A percentile compares a stretch with the other conserved stretches of the same genome.
Conservation (phyloP, 106 monocot species). For the Apostasia ramifera region DNA sequence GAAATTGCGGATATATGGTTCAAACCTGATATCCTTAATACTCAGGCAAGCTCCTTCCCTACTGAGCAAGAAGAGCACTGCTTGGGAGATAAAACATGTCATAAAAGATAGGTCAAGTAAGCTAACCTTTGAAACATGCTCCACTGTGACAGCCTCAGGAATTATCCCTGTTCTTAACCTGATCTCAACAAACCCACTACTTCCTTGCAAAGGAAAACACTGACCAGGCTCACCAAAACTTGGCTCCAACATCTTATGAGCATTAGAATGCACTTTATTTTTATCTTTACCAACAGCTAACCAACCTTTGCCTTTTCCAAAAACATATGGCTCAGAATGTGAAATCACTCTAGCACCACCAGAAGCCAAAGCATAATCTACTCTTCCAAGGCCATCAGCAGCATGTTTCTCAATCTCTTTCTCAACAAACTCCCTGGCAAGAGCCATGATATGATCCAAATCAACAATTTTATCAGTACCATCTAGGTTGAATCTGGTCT, state of each 20-base stretch:
- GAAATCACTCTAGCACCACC: constrained; percentile 46
- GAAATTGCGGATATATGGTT: no score
- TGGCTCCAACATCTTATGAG: constrained; percentile 85
- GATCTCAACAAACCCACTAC: constrained; percentile 67
- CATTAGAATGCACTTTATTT: constrained; percentile 35
- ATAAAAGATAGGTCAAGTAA: neutral
- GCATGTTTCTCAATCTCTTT: constrained; percentile 62
- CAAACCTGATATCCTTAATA: no score
- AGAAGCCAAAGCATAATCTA: constrained; percentile 57
- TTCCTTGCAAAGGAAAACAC: constrained; percentile 79
- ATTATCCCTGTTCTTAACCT: constrained; percentile 55
- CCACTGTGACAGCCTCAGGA: constrained; percentile 70
- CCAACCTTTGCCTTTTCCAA: constrained; percentile 30
- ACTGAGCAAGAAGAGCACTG: no score
- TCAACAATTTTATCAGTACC: constrained; percentile 8
- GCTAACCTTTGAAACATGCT: constrained; percentile 85
- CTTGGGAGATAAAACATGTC: no score
- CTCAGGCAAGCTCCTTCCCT: no score
- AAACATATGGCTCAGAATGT: constrained; percentile 41
- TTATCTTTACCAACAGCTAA: constrained; percentile 23
- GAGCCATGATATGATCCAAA: constrained; percentile 38
- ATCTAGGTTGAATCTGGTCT: constrained; percentile 16
- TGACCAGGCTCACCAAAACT: constrained; percentile 96
- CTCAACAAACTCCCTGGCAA: constrained; percentile 45
- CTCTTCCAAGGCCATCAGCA: constrained; percentile 56